Evolutionary conservation across 768 basidiomycete species (phyloP), one percentile per base, ranked within the genome.

Genomic region (Podaxis sp.): DNA sequence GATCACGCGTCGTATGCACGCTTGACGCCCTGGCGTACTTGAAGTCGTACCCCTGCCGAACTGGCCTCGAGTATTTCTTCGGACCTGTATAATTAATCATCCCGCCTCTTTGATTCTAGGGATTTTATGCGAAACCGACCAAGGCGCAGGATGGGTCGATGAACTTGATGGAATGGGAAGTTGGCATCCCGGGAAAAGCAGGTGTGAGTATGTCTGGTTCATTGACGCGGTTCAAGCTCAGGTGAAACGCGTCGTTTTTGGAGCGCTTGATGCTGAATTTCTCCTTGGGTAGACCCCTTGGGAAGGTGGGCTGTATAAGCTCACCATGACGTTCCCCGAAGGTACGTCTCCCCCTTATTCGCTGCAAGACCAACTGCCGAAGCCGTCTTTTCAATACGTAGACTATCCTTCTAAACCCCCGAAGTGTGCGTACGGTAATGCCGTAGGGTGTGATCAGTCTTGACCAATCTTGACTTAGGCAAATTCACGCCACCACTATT

Each of bases 121-220:
- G 96, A 67, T 99, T 99, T 80, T 98, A 90, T 71, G 97, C 97
- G 43, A 92, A 93, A 73, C 97, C 97, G 24, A 80, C 84, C 50
- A 99, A 99, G 77, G 83, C 88, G 19, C 72, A 86, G 24, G 97
- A 99, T 76, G 94, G 96, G 17, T 90, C 94, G 2, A 89, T 98
- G 87, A 96, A 98, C 75, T 80, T 99, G 53, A 87, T 98, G 86
- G 88, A 94, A 73, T 99, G 97, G 97, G 97, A 98, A 73, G 95
- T 97, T 2, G 97, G 97, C 24, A 98, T 99, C 68, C 97, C 97
- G 17, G 97, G 97, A 29, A 98, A 97, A 77, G 66, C 82, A 54
- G 82, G 82, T 63, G 97, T 97, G 75, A 76, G 92, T 83, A 36
- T 53, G 43, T 59, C 59, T 24, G 17, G 60, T 67, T 43, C 51